These are phyloP conservation scores for Opeltia flavorubescens DNA, from an alignment of 495 filamentous ascomycete genomes.

Conservation along the genomic window DNA sequence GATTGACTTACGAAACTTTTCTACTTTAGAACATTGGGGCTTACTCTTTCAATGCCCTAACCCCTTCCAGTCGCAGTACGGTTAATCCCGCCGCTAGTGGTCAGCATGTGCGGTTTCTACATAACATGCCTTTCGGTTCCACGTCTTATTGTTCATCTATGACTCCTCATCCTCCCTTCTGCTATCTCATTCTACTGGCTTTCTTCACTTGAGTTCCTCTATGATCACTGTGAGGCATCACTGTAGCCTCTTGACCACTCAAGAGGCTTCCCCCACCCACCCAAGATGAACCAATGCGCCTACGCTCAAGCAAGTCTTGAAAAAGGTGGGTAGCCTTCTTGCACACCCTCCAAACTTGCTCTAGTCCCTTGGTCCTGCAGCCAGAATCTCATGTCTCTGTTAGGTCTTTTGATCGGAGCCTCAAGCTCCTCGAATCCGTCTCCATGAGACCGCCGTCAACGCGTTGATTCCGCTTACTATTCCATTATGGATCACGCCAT, in stretches of 20 bases:
- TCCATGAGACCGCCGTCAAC: constrained; percentile 10
- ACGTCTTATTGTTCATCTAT: no score
- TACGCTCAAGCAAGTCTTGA: constrained; percentile 9
- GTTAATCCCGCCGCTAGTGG: neutral
- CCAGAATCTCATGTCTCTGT: neutral
- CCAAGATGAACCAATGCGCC: constrained; percentile 15
- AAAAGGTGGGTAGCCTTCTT: constrained; percentile 3
- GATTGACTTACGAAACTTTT: no score
- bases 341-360: neutral
- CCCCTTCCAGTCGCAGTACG: neutral
- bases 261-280: constrained; percentile 9
- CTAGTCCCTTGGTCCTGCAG: neutral
- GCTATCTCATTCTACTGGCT: no score
- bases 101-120: no score
- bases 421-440: constrained; percentile 9
- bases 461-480: constrained; percentile 3
- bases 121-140: no score
- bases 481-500: constrained; percentile 17
- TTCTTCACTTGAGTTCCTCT: neutral
- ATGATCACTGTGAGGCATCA: neutral
- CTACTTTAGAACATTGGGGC: neutral
- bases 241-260: constrained; percentile 16
- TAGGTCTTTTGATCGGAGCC: constrained; percentile 12
- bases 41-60: neutral
- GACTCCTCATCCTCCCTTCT: no score